Percentiles rank a stretch among this genome's conserved stretches.
phyloP scores from a whole-genome alignment of 768 basidiomycete species.

The Tubosaeta sp. region DNA sequence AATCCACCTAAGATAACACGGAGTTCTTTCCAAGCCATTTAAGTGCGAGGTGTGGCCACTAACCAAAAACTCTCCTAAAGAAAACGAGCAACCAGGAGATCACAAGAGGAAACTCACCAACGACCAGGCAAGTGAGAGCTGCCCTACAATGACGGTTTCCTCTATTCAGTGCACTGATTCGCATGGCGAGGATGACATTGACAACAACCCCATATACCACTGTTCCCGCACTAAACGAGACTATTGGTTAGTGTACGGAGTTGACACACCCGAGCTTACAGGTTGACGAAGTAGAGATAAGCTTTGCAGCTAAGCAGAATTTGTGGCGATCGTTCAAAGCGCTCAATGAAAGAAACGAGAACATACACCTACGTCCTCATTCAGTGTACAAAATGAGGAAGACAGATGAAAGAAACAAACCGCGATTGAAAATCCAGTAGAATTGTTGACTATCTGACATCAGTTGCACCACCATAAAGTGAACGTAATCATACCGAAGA shows the following conservation, averaged over 20 bases:
- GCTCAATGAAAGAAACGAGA: not conserved
- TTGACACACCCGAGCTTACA: slow-evolving; percentile 5
- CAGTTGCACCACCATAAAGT: not conserved
- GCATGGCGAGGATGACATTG: slow-evolving; percentile 19
- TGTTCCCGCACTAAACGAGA: slow-evolving; percentile 12
- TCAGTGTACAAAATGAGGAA: not conserved
- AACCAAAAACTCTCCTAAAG: slow-evolving; percentile 18
- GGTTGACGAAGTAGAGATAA: slow-evolving; percentile 20
- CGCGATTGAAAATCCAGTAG: slow-evolving; percentile 13
- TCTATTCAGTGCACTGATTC: slow-evolving; percentile 17
- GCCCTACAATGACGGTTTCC: not conserved
- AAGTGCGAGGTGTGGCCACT: not conserved
- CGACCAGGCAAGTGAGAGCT: slow-evolving; percentile 14
- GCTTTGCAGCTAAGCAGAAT: slow-evolving; percentile 13
- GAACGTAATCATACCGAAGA: slow-evolving; percentile 9
- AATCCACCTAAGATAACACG: slow-evolving; percentile 12
- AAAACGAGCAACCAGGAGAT: not conserved
- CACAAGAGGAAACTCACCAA: slow-evolving; percentile 8
- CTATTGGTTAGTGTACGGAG: not conserved
- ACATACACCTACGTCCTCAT: slow-evolving; percentile 16
- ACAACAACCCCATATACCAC: slow-evolving; percentile 17
- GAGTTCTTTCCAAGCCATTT: not conserved
- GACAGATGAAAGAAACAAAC: slow-evolving; percentile 6
- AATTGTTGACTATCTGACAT: slow-evolving; percentile 15
- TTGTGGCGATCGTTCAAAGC: not conserved